phyloP scores from a whole-genome alignment of 106 monocot species.

The Ottelia alismoides region DNA sequence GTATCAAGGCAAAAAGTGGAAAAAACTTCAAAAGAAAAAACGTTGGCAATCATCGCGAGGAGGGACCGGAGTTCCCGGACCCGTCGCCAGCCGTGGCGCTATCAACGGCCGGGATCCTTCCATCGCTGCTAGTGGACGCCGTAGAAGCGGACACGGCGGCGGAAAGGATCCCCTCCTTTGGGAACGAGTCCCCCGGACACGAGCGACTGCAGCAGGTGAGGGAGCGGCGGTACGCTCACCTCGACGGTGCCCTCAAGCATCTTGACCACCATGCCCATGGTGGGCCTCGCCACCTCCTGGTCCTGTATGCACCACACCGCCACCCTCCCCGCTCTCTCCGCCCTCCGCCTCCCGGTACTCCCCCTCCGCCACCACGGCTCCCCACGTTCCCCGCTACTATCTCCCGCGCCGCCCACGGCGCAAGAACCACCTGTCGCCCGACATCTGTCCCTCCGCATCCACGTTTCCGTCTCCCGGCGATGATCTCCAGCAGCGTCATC shows the following conservation, averaged over 20 bases:
- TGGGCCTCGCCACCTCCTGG: conserved; percentile 31
- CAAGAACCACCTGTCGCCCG: conserved; percentile 23
- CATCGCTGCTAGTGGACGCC: too few species aligned
- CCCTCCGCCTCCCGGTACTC: too few species aligned
- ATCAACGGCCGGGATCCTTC: too few species aligned
- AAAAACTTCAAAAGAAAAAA: too few species aligned
- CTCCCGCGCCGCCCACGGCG: conserved; percentile 38
- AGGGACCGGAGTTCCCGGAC: too few species aligned
- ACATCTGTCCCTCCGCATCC: conserved; percentile 3
- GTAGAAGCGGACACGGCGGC: background rate
- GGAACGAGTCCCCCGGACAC: conserved; percentile 44
- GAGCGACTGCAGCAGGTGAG: conserved; percentile 39
- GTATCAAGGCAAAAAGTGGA: too few species aligned
- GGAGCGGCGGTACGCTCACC: conserved; percentile 26
- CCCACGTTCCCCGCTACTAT: conserved; percentile 28
- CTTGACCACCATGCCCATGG: conserved; percentile 46
- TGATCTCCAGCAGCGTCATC: conserved; percentile 50
- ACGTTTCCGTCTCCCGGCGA: too few species aligned
- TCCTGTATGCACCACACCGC: conserved; percentile 71
- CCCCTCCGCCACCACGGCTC: too few species aligned
- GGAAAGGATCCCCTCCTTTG: conserved; percentile 3
- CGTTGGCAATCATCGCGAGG: too few species aligned
- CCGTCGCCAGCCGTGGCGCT: too few species aligned
- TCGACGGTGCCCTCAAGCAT: conserved; percentile 44
- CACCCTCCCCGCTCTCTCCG: conserved; percentile 16